Conservation (phyloP, 1,284 basidiomycete species). For the Pisolithus thermaeus region DNA sequence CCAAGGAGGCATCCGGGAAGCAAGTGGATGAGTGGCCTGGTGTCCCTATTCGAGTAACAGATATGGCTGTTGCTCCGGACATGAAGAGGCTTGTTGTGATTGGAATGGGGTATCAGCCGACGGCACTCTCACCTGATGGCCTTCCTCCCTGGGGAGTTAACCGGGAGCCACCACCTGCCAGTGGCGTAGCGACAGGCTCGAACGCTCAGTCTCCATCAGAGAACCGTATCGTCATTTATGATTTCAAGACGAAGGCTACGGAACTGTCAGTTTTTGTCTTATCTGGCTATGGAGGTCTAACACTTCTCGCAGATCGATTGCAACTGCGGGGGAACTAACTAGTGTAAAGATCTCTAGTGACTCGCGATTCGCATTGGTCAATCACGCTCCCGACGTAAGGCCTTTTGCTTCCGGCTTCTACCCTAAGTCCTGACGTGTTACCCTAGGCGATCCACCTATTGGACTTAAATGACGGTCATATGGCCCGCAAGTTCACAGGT, state of each 20-base stretch:
- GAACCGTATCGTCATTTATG: constrained; percentile 71
- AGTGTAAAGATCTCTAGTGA: constrained; percentile 86
- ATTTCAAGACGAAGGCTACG: constrained; percentile 57
- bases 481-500: constrained; percentile 77
- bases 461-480: constrained; percentile 65
- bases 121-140: constrained; percentile 24
- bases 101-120: constrained; percentile 54
- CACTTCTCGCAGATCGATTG: constrained; percentile 47
- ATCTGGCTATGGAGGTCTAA: constrained; percentile 10
- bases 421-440: constrained; percentile 8
- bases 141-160: constrained; percentile 23
- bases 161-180: constrained; percentile 35
- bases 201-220: constrained; percentile 40
- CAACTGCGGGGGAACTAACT: constrained; percentile 74
- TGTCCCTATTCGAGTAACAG: constrained; percentile 81
- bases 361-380: constrained; percentile 84
- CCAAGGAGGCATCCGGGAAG: constrained; percentile 70
- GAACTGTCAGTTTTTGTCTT: constrained; percentile 49
- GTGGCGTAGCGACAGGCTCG: constrained; percentile 30
- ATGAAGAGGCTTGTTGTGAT: constrained; percentile 78
- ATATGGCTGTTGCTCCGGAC: constrained; percentile 86
- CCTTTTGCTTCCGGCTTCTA: constrained; percentile 7
- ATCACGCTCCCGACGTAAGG: constrained; percentile 79
- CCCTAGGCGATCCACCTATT: constrained; percentile 83
- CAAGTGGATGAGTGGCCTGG: constrained; percentile 64